phyloP scores from a whole-genome alignment of 139 green algal species.

The Chlamydomonas applanata region DNA sequence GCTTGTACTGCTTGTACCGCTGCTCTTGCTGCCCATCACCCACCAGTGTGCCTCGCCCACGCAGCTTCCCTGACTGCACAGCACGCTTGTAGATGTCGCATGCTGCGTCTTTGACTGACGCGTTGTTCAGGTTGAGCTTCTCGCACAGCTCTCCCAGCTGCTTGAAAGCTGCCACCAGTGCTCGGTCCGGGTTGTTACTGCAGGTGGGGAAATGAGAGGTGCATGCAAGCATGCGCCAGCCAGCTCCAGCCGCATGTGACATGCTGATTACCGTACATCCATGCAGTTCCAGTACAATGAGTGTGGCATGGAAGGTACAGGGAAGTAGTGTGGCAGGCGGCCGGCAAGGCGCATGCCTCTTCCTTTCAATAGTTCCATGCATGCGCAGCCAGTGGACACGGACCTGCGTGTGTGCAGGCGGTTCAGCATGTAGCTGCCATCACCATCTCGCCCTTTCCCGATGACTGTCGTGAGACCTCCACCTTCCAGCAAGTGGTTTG shows the following conservation, averaged over 20 bases:
- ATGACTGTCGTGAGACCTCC: conserved; percentile 85
- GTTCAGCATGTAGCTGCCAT: conserved; percentile 37
- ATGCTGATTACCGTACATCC: no score
- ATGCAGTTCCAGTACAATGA: no score
- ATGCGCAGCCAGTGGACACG: no score
- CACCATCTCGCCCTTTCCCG: conserved; percentile 32
- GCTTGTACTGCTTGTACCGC: no score
- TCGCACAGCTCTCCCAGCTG: conserved; percentile 44
- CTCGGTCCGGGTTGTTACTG: conserved; percentile 57
- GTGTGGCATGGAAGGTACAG: neutral
- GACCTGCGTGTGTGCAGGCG: conserved; percentile 44
- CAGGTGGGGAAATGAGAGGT: neutral
- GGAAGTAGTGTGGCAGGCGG: neutral
- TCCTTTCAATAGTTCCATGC: no score
- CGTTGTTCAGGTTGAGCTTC: conserved; percentile 49
- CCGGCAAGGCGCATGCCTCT: no score
- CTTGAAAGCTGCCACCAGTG: conserved; percentile 57
- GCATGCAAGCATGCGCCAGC: no score
- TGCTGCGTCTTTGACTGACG: conserved; percentile 66
- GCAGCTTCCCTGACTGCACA: conserved; percentile 11
- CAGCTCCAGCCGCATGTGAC: no score
- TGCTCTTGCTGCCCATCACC: neutral
- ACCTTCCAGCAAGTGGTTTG: conserved; percentile 80
- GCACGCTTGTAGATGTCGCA: conserved; percentile 64
- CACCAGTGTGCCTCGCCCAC: neutral